Conservation (phyloP, 2,329 filamentous ascomycete species). For the Ophioceras dolichostomum region DNA sequence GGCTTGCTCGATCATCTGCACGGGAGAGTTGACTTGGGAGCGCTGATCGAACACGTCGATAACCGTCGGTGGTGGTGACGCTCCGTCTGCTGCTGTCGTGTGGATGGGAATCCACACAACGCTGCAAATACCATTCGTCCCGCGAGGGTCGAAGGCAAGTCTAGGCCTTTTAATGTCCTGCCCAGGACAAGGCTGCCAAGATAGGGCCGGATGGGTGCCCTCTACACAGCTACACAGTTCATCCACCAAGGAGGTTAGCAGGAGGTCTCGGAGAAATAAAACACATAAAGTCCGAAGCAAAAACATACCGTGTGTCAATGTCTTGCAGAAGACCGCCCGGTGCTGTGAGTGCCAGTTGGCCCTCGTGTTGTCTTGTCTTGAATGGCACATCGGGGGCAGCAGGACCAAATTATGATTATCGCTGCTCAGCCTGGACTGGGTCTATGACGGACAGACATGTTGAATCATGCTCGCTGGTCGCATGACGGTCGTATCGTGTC, state of each 20-base stretch:
- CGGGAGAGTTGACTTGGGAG: too few relatives aligned
- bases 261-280: too few relatives aligned
- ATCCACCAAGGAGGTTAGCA: neutral
- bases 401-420: neutral
- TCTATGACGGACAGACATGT: neutral
- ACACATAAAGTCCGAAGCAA: too few relatives aligned
- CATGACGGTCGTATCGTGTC: neutral
- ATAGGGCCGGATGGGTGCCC: neutral
- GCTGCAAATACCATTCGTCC: too few relatives aligned
- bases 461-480: neutral
- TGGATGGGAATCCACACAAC: too few relatives aligned
- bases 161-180: slow-evolving; percentile 7
- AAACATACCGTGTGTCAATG: neutral
- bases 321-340: neutral
- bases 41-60: too few relatives aligned
- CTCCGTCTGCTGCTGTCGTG: too few relatives aligned
- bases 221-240: neutral
- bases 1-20: too few relatives aligned
- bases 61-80: neutral
- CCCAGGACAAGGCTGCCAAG: slow-evolving; percentile 6
- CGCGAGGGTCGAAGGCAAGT: neutral
- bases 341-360: neutral
- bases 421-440: neutral
- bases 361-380: neutral
- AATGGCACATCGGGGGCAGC: neutral